phyloP scores from a whole-genome alignment of 2,329 filamentous ascomycete genomes.

The Diplodia sapinea region DNA sequence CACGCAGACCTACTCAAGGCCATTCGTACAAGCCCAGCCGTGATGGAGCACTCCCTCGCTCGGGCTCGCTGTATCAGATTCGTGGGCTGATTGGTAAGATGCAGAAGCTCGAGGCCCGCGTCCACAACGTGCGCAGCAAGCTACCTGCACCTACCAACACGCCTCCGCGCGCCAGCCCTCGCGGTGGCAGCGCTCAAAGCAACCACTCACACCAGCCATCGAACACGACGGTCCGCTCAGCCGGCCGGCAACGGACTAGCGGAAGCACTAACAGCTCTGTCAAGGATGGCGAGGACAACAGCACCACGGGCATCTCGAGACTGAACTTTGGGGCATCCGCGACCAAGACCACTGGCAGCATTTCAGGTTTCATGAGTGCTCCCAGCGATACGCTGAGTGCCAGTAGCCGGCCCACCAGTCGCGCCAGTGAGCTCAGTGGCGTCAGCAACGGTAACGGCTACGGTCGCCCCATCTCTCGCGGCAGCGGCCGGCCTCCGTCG shows the following conservation, averaged over 20 bases:
- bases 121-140: slow-evolving; percentile 89
- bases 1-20: slow-evolving; percentile 44
- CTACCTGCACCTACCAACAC: slow-evolving; percentile 80
- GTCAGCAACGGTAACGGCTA: slow-evolving; percentile 51
- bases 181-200: slow-evolving; percentile 58
- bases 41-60: slow-evolving; percentile 64
- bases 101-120: slow-evolving; percentile 92
- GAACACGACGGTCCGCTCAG: slow-evolving; percentile 62
- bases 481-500: slow-evolving; percentile 22
- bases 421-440: slow-evolving; percentile 60
- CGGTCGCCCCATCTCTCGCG: slow-evolving; percentile 21
- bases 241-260: slow-evolving; percentile 66
- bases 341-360: slow-evolving; percentile 2
- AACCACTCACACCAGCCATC: slow-evolving; percentile 57
- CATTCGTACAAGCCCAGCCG: slow-evolving; percentile 39
- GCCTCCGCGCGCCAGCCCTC: slow-evolving; percentile 81
- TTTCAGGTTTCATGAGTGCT: slow-evolving; percentile 38
- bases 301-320: slow-evolving; percentile 38
- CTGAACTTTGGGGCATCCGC: slow-evolving; percentile 33
- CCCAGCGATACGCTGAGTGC: slow-evolving; percentile 40
- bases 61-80: slow-evolving; percentile 86
- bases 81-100: slow-evolving; percentile 94
- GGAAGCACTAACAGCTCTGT: slow-evolving; percentile 57
- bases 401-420: slow-evolving; percentile 72
- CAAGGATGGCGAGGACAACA: slow-evolving; percentile 34